A percentile compares a stretch with the other conserved stretches of the same genome.
These are phyloP conservation scores for Mycena chlorophos DNA, from an alignment of 768 basidiomycete species.

Conservation along the genomic window DNA sequence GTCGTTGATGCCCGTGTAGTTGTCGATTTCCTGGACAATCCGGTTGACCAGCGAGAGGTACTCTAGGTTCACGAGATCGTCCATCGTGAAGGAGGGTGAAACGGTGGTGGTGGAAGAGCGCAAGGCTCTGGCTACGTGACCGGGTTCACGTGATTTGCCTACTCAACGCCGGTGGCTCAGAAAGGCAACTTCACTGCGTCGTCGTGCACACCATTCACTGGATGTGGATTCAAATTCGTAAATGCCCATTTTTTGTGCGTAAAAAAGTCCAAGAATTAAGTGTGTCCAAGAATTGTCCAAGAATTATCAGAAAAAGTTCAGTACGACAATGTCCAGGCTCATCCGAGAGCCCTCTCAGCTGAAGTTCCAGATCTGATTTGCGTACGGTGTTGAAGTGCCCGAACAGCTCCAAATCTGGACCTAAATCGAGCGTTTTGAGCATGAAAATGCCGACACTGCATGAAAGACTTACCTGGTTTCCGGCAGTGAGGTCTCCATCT, in stretches of 20 bases:
- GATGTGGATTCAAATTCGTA: too few species aligned
- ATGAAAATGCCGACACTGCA: not conserved
- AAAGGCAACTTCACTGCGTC: too few species aligned
- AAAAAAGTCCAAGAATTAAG: too few species aligned
- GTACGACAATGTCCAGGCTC: too few species aligned
- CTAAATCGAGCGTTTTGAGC: not conserved
- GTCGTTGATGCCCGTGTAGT: slow-evolving; percentile 82
- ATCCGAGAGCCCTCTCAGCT: too few species aligned
- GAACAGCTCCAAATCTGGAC: not conserved
- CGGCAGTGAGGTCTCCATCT: not conserved
- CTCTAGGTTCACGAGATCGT: slow-evolving; percentile 90
- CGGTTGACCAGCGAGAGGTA: slow-evolving; percentile 87
- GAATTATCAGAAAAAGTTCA: not conserved
- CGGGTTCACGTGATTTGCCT: not conserved
- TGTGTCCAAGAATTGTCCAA: not conserved
- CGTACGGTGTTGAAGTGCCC: not conserved
- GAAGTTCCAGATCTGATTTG: slow-evolving; percentile 10
- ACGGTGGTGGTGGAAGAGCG: not conserved
- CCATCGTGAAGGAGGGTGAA: not conserved
- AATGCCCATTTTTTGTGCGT: too few species aligned
- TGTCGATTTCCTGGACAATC: slow-evolving; percentile 91
- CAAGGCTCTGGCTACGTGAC: not conserved
- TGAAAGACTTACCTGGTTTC: not conserved
- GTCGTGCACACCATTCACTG: too few species aligned
- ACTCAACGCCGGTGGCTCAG: too few species aligned